Evolutionary conservation across 345 rosid species (phyloP), one percentile per base, ranked within the genome.

Genomic region (Euphorbia lathyris): DNA sequence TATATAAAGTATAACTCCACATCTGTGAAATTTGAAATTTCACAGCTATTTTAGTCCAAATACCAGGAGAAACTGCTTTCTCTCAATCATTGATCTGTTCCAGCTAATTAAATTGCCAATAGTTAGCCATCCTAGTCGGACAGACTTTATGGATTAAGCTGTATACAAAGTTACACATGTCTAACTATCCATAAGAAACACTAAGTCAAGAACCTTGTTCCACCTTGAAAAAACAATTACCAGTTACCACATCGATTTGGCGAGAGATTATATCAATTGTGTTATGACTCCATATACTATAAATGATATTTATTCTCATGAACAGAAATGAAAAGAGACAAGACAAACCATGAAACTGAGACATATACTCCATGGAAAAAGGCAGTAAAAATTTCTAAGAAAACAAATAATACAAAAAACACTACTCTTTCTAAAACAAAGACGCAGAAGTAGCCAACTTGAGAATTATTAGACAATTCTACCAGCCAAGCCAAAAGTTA

Each of bases 21-120:
- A 50, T 29, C 34, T 10, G 20, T 7, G 36, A 16, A 45, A 43
- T 48, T n/a, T n/a, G n/a, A n/a, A n/a, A n/a, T n/a, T 59, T 7
- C 25, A 29, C 5, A 22, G 3, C 8, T 17, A 16, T 17, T 26
- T 9, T 7, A 26, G 67, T 20, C 34, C 22, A 63, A 20, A 22
- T 23, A 25, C 34, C 22, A 27, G 32, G 27, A 45, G 26, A 57
- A 63, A 62, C 13, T 1, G 55, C 65, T 56, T 38, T 40, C 61
- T 22, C 34, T 29, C 69, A 72, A 51, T 26, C 57, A 36, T 51
- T 43, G 26, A 62, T 40, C 56, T 8, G 19, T 69, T 48, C 36
- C 12, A 13, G 25, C 25, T 12, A 14, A 26, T 22, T n/a, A 57
- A 4, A 23, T 26, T 25, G 4, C 32, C 25, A 47, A 14, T 9